Evolutionary conservation across 495 filamentous ascomycete genomes (phyloP).

Genomic region (Aspergillus nidulans): DNA sequence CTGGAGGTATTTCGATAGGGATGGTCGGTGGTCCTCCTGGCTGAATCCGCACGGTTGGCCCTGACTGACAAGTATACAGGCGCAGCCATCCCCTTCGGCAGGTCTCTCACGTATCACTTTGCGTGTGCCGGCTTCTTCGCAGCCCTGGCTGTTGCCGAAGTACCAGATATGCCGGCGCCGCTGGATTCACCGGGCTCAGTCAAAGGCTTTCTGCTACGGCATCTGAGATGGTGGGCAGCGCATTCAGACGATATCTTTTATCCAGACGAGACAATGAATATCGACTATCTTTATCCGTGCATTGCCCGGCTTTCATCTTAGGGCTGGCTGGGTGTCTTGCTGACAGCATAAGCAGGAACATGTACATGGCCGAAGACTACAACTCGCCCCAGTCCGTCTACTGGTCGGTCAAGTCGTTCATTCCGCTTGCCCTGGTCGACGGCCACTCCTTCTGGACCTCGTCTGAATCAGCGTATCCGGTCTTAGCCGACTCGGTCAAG

Average conservation of each 20-base stretch:
- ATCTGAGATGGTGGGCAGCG: slow-evolving; percentile 4
- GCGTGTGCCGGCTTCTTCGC: slow-evolving; percentile 4
- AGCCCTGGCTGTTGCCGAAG: background rate
- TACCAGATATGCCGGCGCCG: background rate
- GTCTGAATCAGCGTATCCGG: background rate
- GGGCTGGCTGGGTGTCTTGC: too few relatives aligned
- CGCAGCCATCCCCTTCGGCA: slow-evolving; percentile 5
- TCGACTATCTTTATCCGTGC: slow-evolving; percentile 8
- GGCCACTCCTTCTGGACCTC: slow-evolving; percentile 3
- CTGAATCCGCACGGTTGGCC: background rate
- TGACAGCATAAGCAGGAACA: too few relatives aligned
- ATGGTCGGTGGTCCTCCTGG: background rate
- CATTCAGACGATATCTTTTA: slow-evolving; percentile 3
- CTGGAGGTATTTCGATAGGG: slow-evolving; percentile 4
- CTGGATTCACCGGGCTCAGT: background rate
- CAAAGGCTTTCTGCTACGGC: slow-evolving; percentile 6
- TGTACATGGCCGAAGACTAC: slow-evolving; percentile 12
- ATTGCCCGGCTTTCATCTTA: too few relatives aligned
- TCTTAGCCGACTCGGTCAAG: background rate
- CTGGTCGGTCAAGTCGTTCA: slow-evolving; percentile 2
- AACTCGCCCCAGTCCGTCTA: slow-evolving; percentile 8
- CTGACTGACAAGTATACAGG: background rate
- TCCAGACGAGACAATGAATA: slow-evolving; percentile 5
- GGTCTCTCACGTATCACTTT: slow-evolving; percentile 8
- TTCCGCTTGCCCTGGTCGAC: background rate